Evolutionary conservation across 192 early-diverging fungal species (phyloP), one percentile per base, ranked within the genome.

Genomic region (Dimargaris cristalligena): DNA sequence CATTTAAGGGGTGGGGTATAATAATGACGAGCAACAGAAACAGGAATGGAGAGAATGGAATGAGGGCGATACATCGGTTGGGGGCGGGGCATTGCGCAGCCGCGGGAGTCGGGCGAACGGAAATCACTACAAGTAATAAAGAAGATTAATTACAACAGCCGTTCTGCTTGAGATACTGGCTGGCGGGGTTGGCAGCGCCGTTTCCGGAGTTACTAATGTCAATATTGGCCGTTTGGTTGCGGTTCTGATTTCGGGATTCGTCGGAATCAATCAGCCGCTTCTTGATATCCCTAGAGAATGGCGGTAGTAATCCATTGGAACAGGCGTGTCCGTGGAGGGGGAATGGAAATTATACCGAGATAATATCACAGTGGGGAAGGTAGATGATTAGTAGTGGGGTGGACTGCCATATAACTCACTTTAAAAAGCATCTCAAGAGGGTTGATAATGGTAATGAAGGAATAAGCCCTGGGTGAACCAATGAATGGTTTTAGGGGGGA

Each of bases 181-280:
- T 57, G 32, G 55, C 55, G n/a, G 55, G 32, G 33, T 57, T 57
- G 34, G 13, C 23, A 31, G 26, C 13, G 10, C 16, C 34, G 26
- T 26, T 1, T 34, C 22, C 47, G 38, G 31, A 6, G 52, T 30
- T 31, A 34, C 33, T 46, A 25, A 59, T 52, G 44, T 63, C 58
- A 20, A 48, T 34, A 11, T 63, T 59, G 33, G 30, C 48, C 13
- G 44, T 41, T 30, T 29, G 20, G 9, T 20, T 34, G 14, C 29
- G 11, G 38, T 22, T 45, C 54, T 63, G 46, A 26, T 48, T 44
- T 60, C 80, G 74, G 54, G 76, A 69, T 41, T 84, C 76, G 29
- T 82, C 77, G 18, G 89, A 86, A 69, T 98, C 94, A 63, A 98
- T 93, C 65, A 98, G 76, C 34, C 94, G 87, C 77, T 90, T 93